Percentiles rank a stretch among this genome's conserved stretches.
Evolutionary conservation across 129 eudicot genomes (phyloP).

Genomic region (Flaveria trinervia): DNA sequence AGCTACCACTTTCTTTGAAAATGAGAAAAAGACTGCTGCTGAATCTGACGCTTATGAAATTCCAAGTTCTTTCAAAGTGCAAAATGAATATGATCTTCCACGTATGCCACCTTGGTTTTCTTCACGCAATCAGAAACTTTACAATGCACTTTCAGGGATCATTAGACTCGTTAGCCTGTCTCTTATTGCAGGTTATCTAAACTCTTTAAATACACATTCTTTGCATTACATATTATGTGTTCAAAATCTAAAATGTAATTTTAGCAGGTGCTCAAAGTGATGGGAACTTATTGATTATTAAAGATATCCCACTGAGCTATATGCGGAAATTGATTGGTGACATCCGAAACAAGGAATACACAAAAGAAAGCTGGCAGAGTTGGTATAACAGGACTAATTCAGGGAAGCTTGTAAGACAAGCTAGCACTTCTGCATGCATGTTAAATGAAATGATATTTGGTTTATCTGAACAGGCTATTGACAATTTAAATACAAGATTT

Average conservation of each 20-base stretch:
- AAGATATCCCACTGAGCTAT: conserved; percentile 79
- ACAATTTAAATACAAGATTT: conserved; percentile 47
- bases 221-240: conserved; percentile 18
- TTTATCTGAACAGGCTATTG: conserved; percentile 67
- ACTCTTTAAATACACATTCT: conserved; percentile 7
- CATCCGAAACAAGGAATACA: conserved; percentile 58
- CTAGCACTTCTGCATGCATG: conserved; percentile 85
- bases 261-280: conserved; percentile 54
- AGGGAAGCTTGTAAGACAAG: conserved; percentile 86
- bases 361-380: conserved; percentile 73
- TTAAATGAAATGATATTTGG: conserved; percentile 89
- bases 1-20: conserved; percentile 32
- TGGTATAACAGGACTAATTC: conserved; percentile 77
- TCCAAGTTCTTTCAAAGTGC: conserved; percentile 28
- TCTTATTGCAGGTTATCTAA: conserved; percentile 62
- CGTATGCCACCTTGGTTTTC: conserved; percentile 96
- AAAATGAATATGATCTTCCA: conserved; percentile 68
- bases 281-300: conserved; percentile 60
- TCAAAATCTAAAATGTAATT: conserved; percentile 22
- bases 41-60: conserved; percentile 38
- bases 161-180: conserved; percentile 80
- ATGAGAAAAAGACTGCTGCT: conserved; percentile 25
- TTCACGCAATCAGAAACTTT: conserved; percentile 71
- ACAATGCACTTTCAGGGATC: conserved; percentile 65
- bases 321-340: conserved; percentile 72